Evolutionary conservation across 805 yeast species (phyloP), one percentile per base, ranked within the genome.

Genomic region (Ogataea trehaloabstinens): DNA sequence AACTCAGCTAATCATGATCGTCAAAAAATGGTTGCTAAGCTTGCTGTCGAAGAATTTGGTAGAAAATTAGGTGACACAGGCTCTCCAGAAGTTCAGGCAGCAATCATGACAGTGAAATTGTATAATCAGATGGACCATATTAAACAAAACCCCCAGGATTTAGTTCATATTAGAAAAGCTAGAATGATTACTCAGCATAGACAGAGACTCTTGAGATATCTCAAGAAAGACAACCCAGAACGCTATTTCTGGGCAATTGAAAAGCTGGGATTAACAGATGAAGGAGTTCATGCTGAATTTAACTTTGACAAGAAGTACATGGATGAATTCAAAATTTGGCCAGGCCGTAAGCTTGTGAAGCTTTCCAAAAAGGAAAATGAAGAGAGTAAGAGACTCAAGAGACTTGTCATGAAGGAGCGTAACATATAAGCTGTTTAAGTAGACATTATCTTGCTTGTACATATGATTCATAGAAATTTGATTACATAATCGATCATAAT

Each of bases 71-170:
- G 95, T 38, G 98, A 93, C 60, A 86, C 96, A 1, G 97, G 95
- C 3, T 86, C 96, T 2, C 80, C 95, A 38, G 98, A 91, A 65
- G 96, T 90, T 19, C 97, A 90, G 64, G 96, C 98, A 2, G 98
- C 97, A 2, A 74, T 86, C 19, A 67, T 82, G 67, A 88, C 98
- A 0, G 82, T 87, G 34, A 77, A 78, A 54, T 87, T 93, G 51
- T 85, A 83, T 49, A 80, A 77, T 48, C 69, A 86, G 45, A 86
- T 86, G 68, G 74, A 77, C 31, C 96, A 90, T 56, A 73, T 85
- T 40, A 72, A 74, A 51, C 71, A 76, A 35, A 71, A 80, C 57
- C 82, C 79, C 49, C 84, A 89, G 60, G 98, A 91, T 65, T 68
- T 74, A 50, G 70, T 72, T 29, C 81, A 81, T 51, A 78, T 80